Evolutionary conservation across 208 protist species (phyloP).

Genomic region (Porcisia deanei): DNA sequence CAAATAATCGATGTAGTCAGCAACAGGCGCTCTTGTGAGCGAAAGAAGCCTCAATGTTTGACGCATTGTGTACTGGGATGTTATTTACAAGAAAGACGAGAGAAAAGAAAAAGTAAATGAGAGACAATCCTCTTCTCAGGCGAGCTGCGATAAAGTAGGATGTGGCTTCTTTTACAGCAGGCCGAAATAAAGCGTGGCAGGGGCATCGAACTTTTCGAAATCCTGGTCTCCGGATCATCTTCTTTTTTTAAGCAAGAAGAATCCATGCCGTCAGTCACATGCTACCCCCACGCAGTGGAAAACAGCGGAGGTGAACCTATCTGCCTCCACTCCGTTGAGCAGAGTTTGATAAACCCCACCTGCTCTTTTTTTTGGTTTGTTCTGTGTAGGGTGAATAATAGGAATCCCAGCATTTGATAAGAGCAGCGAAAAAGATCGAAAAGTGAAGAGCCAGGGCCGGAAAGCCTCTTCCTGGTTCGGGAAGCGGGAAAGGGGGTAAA

Average conservation of each 20-base stretch:
- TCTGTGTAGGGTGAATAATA: not conserved
- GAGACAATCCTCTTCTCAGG: not conserved
- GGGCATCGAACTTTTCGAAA: not conserved
- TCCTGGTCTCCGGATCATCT: not conserved
- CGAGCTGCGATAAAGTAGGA: not conserved
- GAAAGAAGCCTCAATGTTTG: constrained; percentile 18
- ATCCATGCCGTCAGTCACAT: not conserved
- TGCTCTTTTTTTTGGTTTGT: not conserved
- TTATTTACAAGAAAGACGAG: not conserved
- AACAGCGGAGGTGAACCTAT: not conserved
- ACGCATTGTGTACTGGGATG: constrained; percentile 14
- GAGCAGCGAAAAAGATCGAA: not conserved
- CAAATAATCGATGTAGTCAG: constrained; percentile 71
- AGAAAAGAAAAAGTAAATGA: not conserved
- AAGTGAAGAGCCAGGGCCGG: not conserved
- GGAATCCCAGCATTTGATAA: not conserved
- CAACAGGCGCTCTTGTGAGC: constrained; percentile 32
- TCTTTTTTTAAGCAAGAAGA: not conserved
- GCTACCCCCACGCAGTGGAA: not conserved
- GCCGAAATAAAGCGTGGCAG: not conserved
- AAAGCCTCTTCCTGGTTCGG: not conserved
- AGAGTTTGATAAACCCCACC: not conserved
- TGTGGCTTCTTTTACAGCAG: not conserved
- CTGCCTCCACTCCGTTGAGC: not conserved
- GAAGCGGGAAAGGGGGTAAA: constrained; percentile 10